Percentiles rank a stretch among this genome's conserved stretches.
phyloP scores from a whole-genome alignment of 176 grass and related monocot genomes.

The Chrysopogon serrulatus region DNA sequence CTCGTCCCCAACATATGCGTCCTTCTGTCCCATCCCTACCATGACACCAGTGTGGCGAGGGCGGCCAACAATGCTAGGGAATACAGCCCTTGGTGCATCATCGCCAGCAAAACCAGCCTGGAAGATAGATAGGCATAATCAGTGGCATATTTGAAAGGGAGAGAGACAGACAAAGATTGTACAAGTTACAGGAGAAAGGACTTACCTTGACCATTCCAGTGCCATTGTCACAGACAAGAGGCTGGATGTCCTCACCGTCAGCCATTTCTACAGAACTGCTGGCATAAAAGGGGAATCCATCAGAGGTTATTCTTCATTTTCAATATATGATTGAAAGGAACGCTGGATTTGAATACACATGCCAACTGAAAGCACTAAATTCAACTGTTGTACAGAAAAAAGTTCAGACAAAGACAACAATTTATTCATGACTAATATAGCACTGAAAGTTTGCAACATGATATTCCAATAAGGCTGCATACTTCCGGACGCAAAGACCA shows the following conservation, averaged over 20 bases:
- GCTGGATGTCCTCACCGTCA: slow-evolving; percentile 73
- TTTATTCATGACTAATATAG: neutral
- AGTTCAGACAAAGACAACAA: neutral
- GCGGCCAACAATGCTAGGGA: slow-evolving; percentile 81
- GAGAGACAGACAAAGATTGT: neutral
- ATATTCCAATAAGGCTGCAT: no score
- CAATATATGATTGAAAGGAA: neutral
- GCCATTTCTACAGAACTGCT: slow-evolving; percentile 54
- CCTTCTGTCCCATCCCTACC: slow-evolving; percentile 87
- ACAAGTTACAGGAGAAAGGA: neutral
- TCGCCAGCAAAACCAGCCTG: slow-evolving; percentile 90
- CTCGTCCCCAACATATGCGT: slow-evolving; percentile 74
- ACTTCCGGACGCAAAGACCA: no score
- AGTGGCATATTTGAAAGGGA: neutral
- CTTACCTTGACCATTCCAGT: slow-evolving; percentile 79
- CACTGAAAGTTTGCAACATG: neutral
- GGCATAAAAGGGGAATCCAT: neutral
- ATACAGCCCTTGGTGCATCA: slow-evolving; percentile 78
- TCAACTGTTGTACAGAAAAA: no score
- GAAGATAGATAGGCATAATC: neutral
- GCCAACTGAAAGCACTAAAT: neutral
- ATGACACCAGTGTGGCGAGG: slow-evolving; percentile 75
- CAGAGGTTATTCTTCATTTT: neutral
- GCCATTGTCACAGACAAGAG: slow-evolving; percentile 80
- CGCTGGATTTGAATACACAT: neutral